A percentile compares a stretch with the other conserved stretches of the same genome.
phyloP scores from a whole-genome alignment of 2,329 filamentous ascomycete genomes.

The Neofusicoccum kwambonambiense region DNA sequence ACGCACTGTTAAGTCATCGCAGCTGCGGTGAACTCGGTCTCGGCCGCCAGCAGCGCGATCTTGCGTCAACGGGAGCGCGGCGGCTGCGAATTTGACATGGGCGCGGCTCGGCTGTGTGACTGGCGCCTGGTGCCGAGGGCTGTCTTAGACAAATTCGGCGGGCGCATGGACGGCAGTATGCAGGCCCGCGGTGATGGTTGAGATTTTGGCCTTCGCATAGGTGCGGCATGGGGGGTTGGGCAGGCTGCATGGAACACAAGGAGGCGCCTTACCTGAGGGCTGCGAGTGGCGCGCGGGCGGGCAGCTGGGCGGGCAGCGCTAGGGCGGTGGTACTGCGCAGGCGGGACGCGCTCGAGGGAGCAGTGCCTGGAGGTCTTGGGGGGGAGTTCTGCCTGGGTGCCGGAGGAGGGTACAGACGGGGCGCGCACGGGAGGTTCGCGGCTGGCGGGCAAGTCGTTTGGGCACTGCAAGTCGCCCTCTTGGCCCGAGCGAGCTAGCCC shows the following conservation, averaged over 20 bases:
- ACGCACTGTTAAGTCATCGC: slow-evolving; percentile 26
- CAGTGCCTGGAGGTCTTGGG: neutral
- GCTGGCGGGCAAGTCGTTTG: neutral
- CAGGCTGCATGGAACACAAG: slow-evolving; percentile 17
- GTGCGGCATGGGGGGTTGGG: slow-evolving; percentile 12
- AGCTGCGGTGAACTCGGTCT: slow-evolving; percentile 33
- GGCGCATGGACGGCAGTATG: slow-evolving; percentile 19
- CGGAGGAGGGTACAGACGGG: slow-evolving; percentile 3
- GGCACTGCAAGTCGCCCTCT: slow-evolving; percentile 1
- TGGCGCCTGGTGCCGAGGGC: slow-evolving; percentile 30
- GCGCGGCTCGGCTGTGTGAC: slow-evolving; percentile 32
- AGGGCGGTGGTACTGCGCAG: slow-evolving; percentile 7
- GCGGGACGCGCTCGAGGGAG: neutral
- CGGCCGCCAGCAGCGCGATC: slow-evolving; percentile 26
- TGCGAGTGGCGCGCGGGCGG: neutral
- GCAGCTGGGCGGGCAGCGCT: neutral
- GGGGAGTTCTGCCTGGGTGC: slow-evolving; percentile 3
- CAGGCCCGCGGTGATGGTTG: slow-evolving; percentile 14
- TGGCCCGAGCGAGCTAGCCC: too few species aligned
- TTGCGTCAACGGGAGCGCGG: slow-evolving; percentile 14
- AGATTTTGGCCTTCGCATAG: slow-evolving; percentile 10
- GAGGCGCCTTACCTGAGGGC: slow-evolving; percentile 16
- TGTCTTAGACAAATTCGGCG: slow-evolving; percentile 28
- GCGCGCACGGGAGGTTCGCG: slow-evolving; percentile 10
- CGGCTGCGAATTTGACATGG: slow-evolving; percentile 7